Conservation (phyloP, 495 filamentous ascomycete species). For the Aspergillus biplanus region DNA sequence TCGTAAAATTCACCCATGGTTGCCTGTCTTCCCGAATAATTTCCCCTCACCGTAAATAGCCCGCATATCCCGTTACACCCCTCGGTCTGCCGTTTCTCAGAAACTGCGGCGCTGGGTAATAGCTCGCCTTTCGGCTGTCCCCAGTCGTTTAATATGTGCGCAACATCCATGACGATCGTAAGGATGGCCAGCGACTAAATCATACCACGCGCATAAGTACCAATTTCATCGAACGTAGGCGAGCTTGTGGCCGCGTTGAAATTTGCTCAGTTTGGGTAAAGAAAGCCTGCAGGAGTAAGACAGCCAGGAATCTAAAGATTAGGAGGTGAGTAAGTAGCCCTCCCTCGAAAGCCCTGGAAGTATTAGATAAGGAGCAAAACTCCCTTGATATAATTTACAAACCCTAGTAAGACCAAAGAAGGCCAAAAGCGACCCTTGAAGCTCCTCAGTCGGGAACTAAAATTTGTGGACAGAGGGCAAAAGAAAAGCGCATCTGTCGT, state of each 20-base stretch:
- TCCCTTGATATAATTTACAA: background rate
- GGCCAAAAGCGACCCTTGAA: constrained; percentile 7
- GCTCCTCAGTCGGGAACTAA: constrained; percentile 6
- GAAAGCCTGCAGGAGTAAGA: background rate
- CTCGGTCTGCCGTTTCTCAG: constrained; percentile 3
- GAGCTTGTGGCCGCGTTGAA: background rate
- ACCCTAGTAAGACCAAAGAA: constrained; percentile 10
- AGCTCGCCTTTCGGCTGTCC: background rate
- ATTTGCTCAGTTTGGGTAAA: background rate
- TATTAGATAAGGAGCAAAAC: background rate
- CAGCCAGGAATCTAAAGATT: background rate
- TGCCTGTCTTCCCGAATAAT: background rate
- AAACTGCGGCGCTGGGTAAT: background rate
- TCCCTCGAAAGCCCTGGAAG: background rate
- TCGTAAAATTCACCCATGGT: background rate
- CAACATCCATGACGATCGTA: constrained; percentile 18
- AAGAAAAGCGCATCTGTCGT: background rate
- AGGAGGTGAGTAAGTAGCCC: background rate
- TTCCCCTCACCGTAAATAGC: background rate
- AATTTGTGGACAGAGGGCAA: constrained; percentile 5
- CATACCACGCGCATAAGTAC: constrained; percentile 20
- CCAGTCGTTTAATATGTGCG: constrained; percentile 8
- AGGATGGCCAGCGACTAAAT: constrained; percentile 5
- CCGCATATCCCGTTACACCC: background rate
- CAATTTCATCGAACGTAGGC: background rate